These are phyloP conservation scores for Chlamydomonas reinhardtii DNA, from an alignment of 163 green algal genomes.

Conservation along the genomic window DNA sequence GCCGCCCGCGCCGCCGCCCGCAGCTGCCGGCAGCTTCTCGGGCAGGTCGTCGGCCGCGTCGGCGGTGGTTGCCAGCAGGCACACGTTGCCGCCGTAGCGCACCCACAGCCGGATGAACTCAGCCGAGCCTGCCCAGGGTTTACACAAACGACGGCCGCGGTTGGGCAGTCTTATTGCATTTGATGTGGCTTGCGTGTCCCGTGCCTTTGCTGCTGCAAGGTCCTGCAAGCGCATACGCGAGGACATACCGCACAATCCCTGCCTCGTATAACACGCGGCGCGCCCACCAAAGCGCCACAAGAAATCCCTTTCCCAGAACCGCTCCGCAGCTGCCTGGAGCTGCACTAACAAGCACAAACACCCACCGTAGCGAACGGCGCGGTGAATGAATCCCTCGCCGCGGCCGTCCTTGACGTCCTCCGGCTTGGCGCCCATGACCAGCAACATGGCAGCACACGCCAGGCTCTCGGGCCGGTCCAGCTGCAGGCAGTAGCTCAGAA, in stretches of 20 bases:
- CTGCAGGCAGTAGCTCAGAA: slow-evolving; percentile 23
- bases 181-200: too few relatives aligned
- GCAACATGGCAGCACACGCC: slow-evolving; percentile 17
- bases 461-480: slow-evolving; percentile 26
- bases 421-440: slow-evolving; percentile 18
- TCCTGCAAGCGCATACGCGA: too few relatives aligned
- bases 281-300: too few relatives aligned
- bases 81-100: slow-evolving; percentile 7
- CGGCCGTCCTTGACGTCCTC: neutral
- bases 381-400: slow-evolving; percentile 49
- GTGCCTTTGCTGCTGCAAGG: too few relatives aligned
- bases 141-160: too few relatives aligned
- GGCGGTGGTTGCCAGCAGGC: neutral
- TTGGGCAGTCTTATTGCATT: too few relatives aligned
- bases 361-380: slow-evolving; percentile 40
- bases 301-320: too few relatives aligned
- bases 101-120: slow-evolving; percentile 50
- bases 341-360: too few relatives aligned
- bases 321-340: too few relatives aligned
- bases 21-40: neutral
- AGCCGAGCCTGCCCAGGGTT: slow-evolving; percentile 10
- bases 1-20: neutral
- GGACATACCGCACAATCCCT: too few relatives aligned
- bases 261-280: too few relatives aligned
- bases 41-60: slow-evolving; percentile 16